Conservation (phyloP, 2,329 filamentous ascomycete species). For the Amauroascus niger region DNA sequence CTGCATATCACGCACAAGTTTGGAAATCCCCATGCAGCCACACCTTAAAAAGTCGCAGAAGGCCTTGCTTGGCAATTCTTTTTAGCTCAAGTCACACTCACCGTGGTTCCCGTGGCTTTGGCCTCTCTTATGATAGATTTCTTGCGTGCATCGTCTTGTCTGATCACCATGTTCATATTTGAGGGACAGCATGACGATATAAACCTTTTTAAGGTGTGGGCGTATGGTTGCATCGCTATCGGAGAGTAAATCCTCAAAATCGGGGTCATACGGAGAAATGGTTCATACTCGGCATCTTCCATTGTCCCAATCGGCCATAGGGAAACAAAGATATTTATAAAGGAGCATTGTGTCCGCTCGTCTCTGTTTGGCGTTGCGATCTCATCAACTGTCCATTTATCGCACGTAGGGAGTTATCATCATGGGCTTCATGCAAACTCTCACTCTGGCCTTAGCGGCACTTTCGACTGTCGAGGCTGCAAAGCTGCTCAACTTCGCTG, state of each 20-base stretch:
- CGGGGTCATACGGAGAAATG: neutral
- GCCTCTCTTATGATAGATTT: neutral
- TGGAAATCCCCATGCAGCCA: too few species aligned
- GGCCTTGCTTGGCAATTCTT: too few species aligned
- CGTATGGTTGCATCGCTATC: constrained; percentile 2
- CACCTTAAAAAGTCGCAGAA: too few species aligned
- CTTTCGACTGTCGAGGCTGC: constrained; percentile 8
- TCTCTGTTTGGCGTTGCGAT: too few species aligned
- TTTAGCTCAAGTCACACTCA: too few species aligned
- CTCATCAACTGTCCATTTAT: too few species aligned
- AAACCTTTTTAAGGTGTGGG: too few species aligned
- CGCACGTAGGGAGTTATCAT: neutral
- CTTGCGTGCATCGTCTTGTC: neutral
- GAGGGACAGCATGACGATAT: neutral
- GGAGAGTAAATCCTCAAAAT: neutral
- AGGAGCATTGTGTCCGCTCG: neutral
- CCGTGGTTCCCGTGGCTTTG: too few species aligned
- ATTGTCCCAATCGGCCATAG: neutral
- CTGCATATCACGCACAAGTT: too few species aligned
- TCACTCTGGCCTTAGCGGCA: neutral
- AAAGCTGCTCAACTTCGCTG: neutral
- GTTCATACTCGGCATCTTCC: neutral
- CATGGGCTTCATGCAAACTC: constrained; percentile 1
- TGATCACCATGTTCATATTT: neutral
- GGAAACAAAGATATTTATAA: neutral